Percentiles rank a stretch among this genome's conserved stretches.
Evolutionary conservation across 345 rosid genomes (phyloP).

Genomic region (Salix viminalis): DNA sequence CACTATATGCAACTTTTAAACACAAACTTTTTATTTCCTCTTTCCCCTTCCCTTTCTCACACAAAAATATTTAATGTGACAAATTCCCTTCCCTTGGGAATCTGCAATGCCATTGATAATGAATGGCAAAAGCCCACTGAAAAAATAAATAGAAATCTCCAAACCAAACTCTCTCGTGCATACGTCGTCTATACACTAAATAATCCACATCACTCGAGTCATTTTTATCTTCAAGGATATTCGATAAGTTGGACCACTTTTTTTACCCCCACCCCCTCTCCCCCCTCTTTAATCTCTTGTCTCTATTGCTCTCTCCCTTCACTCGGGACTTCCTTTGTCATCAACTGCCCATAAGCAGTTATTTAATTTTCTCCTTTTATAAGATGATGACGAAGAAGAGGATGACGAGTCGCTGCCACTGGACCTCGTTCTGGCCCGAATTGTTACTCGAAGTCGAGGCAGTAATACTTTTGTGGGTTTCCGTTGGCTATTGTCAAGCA

Average conservation of each 20-base stretch:
- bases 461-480: conserved; percentile 44
- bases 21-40: conserved; percentile 15
- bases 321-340: conserved; percentile 55
- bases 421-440: conserved; percentile 54
- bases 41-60: conserved; percentile 26
- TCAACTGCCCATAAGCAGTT: conserved; percentile 57
- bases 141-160: conserved; percentile 34
- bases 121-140: conserved; percentile 49
- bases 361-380: conserved; percentile 71
- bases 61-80: conserved; percentile 17
- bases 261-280: not conserved
- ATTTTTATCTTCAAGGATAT: conserved; percentile 44
- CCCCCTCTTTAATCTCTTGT: not conserved
- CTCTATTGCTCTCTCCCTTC: conserved; percentile 18
- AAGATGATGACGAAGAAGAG: conserved; percentile 44
- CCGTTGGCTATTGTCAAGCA: conserved; percentile 40
- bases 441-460: conserved; percentile 63
- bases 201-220: conserved; percentile 38
- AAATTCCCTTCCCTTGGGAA: conserved; percentile 76
- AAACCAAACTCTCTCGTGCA: conserved; percentile 36
- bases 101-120: conserved; percentile 55
- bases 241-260: conserved; percentile 32
- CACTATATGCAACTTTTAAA: conserved; percentile 1
- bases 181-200: conserved; percentile 11
- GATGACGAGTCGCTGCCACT: conserved; percentile 47